These are phyloP conservation scores for Trametes cinnabarina DNA, from an alignment of 768 basidiomycete species.

Conservation along the genomic window DNA sequence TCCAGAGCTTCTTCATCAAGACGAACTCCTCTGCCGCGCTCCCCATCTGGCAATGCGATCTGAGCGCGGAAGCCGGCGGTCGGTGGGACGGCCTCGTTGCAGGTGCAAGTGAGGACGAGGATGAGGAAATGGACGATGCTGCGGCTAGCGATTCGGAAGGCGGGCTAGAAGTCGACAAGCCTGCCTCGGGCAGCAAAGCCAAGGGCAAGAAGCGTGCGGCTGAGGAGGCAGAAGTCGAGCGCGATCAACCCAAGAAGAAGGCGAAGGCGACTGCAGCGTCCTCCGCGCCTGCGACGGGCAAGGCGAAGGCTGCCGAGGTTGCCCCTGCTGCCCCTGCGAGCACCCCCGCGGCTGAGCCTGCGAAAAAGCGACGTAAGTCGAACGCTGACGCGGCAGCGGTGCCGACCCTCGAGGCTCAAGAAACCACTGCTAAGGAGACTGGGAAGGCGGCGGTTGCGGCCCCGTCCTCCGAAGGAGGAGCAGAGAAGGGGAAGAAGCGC, in stretches of 20 bases:
- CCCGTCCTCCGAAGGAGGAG: neutral
- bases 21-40: slow-evolving; percentile 78
- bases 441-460: neutral
- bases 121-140: slow-evolving; percentile 24
- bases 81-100: slow-evolving; percentile 55
- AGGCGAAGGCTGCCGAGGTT: slow-evolving; percentile 28
- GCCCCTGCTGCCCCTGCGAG: slow-evolving; percentile 22
- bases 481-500: slow-evolving; percentile 25
- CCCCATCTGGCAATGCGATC: slow-evolving; percentile 86
- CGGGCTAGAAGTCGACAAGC: slow-evolving; percentile 24
- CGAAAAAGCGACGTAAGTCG: slow-evolving; percentile 20
- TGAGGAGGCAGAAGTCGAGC: slow-evolving; percentile 37
- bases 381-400: neutral
- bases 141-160: slow-evolving; percentile 21
- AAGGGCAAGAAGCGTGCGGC: slow-evolving; percentile 28
- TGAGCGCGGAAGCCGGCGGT: slow-evolving; percentile 58
- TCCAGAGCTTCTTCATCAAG: slow-evolving; percentile 88
- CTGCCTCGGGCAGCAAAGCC: slow-evolving; percentile 18
- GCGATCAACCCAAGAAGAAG: slow-evolving; percentile 21
- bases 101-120: slow-evolving; percentile 25
- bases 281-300: slow-evolving; percentile 18
- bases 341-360: slow-evolving; percentile 8
- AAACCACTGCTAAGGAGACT: neutral
- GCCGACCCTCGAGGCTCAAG: neutral
- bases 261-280: slow-evolving; percentile 28